phyloP scores from a whole-genome alignment of 1,284 basidiomycete genomes.

The Inonotus obliquus region DNA sequence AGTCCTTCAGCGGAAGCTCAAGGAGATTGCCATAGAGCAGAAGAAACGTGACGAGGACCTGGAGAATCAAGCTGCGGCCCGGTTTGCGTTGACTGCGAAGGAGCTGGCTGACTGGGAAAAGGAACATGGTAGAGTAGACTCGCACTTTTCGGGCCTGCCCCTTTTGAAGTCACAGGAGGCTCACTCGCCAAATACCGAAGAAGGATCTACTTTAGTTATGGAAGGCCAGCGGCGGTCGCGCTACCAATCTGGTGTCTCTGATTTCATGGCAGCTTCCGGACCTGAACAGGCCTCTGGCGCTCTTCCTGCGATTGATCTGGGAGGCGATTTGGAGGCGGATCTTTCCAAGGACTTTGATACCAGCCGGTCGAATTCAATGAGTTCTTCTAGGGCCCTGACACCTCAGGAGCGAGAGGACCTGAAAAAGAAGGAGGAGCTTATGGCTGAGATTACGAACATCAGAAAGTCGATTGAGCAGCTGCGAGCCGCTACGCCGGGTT shows the following conservation, averaged over 20 bases:
- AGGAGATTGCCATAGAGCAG: conserved; percentile 75
- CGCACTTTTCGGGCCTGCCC: conserved; percentile 48
- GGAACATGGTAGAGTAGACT: conserved; percentile 63
- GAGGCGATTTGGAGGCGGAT: conserved; percentile 63
- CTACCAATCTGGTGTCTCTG: conserved; percentile 61
- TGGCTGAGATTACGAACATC: conserved; percentile 73
- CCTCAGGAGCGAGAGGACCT: conserved; percentile 51
- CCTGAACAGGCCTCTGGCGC: conserved; percentile 49
- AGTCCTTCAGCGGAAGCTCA: conserved; percentile 72
- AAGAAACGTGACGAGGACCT: conserved; percentile 70
- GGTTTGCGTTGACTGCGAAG: conserved; percentile 59
- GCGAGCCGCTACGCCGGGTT: conserved; percentile 59
- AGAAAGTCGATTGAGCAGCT: conserved; percentile 71
- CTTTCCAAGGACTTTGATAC: conserved; percentile 64
- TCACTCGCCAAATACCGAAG: conserved; percentile 45
- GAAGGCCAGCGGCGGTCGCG: conserved; percentile 50
- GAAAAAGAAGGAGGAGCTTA: conserved; percentile 61
- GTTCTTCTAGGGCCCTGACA: conserved; percentile 30
- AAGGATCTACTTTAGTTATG: conserved; percentile 45
- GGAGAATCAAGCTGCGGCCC: conserved; percentile 69
- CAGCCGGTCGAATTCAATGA: conserved; percentile 22
- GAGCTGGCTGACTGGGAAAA: conserved; percentile 87
- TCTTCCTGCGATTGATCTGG: conserved; percentile 72
- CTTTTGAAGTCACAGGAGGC: conserved; percentile 57
- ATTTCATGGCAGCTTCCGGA: conserved; percentile 59